Evolutionary conservation across 768 basidiomycete species (phyloP).

Genomic region (Lactarius hatsudake): DNA sequence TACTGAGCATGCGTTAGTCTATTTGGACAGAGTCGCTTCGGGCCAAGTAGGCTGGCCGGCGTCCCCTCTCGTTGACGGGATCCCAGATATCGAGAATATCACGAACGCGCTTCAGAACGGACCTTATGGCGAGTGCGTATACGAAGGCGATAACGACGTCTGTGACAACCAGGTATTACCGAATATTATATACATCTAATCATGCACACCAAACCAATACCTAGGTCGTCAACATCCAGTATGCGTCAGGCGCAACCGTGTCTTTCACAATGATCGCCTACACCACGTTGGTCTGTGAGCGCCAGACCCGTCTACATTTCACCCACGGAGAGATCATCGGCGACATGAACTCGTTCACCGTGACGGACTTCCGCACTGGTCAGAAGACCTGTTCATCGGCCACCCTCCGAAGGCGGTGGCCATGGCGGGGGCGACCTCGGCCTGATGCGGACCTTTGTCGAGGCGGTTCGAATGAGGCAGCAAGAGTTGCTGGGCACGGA

Average conservation of each 20-base stretch:
- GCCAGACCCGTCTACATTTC: conserved; percentile 84
- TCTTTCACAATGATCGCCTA: conserved; percentile 91
- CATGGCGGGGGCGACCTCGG: conserved; percentile 86
- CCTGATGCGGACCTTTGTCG: conserved; percentile 69
- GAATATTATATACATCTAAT: neutral
- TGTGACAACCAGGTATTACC: conserved; percentile 71
- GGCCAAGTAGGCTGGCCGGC: conserved; percentile 65
- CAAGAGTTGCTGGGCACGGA: conserved; percentile 67
- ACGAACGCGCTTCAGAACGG: conserved; percentile 65
- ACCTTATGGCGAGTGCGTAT: conserved; percentile 81
- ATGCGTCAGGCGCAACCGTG: conserved; percentile 74
- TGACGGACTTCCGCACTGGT: conserved; percentile 69
- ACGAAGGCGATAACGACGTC: conserved; percentile 82
- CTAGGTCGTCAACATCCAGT: conserved; percentile 83
- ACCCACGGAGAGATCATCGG: conserved; percentile 88
- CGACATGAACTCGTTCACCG: conserved; percentile 72
- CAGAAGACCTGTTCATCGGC: conserved; percentile 45
- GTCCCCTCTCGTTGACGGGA: conserved; percentile 65
- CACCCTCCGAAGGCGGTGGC: conserved; percentile 58
- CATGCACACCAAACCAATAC: too few relatives aligned
- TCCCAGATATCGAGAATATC: conserved; percentile 86
- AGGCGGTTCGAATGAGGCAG: conserved; percentile 63
- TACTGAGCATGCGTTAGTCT: conserved; percentile 48
- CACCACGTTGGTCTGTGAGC: conserved; percentile 73
- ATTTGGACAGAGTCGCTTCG: conserved; percentile 66